Conservation (phyloP, 345 rosid species). For the Populus davidiana region DNA sequence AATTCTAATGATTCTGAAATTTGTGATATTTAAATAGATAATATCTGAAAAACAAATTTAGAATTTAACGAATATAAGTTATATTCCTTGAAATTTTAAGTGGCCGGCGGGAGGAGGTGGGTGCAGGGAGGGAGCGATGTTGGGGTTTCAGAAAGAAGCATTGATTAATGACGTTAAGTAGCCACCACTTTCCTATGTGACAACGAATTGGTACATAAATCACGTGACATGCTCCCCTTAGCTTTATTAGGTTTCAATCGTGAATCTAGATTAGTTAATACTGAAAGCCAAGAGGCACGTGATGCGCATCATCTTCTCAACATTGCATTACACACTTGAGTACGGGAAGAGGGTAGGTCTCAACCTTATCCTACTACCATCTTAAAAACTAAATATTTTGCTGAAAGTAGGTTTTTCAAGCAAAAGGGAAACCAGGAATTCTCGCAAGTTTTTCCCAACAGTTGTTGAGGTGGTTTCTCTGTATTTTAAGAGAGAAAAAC, state of each 20-base stretch:
- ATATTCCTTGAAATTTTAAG: too few species aligned
- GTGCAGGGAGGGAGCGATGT: background rate
- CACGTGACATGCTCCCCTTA: constrained; percentile 25
- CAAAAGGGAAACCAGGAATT: background rate
- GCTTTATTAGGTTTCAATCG: background rate
- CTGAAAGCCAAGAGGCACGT: constrained; percentile 4
- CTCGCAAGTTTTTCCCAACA: background rate
- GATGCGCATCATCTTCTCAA: background rate
- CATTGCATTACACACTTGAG: too few species aligned
- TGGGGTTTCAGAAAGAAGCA: background rate
- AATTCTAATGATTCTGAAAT: too few species aligned
- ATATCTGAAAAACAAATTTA: too few species aligned
- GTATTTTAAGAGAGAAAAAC: too few species aligned
- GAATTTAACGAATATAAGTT: too few species aligned
- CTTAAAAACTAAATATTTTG: too few species aligned
- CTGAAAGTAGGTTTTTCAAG: background rate
- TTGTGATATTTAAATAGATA: too few species aligned
- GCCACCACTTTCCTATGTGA: background rate
- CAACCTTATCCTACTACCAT: too few species aligned
- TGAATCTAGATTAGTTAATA: background rate
- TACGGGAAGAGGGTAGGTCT: too few species aligned
- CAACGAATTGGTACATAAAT: constrained; percentile 16
- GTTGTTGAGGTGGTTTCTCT: too few species aligned
- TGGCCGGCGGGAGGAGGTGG: too few species aligned
- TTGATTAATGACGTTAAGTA: background rate